These are phyloP conservation scores for Telfairia occidentalis DNA, from an alignment of 331 rosid genomes.

Conservation along the genomic window DNA sequence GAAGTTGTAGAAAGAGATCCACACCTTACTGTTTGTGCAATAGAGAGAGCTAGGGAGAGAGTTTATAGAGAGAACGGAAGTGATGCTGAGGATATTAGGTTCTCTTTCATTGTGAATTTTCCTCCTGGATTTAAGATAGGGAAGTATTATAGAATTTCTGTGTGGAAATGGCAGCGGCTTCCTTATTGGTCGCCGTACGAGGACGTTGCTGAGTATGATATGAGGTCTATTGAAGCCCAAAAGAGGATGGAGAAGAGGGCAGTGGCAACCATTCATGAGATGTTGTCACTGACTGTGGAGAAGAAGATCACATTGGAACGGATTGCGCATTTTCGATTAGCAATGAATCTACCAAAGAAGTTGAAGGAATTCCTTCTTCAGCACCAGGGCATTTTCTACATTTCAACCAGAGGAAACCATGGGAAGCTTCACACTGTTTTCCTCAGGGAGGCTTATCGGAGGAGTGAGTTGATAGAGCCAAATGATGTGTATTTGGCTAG, in stretches of 20 bases:
- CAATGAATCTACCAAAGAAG: constrained; percentile 63
- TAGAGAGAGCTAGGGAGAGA: constrained; percentile 61
- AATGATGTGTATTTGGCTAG: constrained; percentile 72
- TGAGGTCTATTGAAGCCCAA: constrained; percentile 79
- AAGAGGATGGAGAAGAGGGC: constrained; percentile 81
- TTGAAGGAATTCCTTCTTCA: constrained; percentile 84
- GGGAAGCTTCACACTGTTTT: constrained; percentile 88
- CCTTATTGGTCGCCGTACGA: constrained; percentile 92
- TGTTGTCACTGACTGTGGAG: constrained; percentile 72
- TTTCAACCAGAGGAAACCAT: constrained; percentile 77
- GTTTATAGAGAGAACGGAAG: constrained; percentile 60
- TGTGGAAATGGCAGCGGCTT: constrained; percentile 85
- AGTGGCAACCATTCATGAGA: constrained; percentile 64
- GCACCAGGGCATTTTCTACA: constrained; percentile 81
- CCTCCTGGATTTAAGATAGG: constrained; percentile 87
- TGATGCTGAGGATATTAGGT: constrained; percentile 65
- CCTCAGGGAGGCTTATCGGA: constrained; percentile 63
- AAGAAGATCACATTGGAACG: constrained; percentile 79
- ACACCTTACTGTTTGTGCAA: constrained; percentile 38
- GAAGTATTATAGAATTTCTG: constrained; percentile 59
- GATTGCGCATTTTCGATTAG: constrained; percentile 73
- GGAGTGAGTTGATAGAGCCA: constrained; percentile 62
- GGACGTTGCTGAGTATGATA: constrained; percentile 58
- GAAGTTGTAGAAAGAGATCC: constrained; percentile 50
- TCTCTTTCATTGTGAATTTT: constrained; percentile 59